Evolutionary conservation across 352 stramenopile species (phyloP), one percentile per base, ranked within the genome.

Genomic region (Discostella stelligera): DNA sequence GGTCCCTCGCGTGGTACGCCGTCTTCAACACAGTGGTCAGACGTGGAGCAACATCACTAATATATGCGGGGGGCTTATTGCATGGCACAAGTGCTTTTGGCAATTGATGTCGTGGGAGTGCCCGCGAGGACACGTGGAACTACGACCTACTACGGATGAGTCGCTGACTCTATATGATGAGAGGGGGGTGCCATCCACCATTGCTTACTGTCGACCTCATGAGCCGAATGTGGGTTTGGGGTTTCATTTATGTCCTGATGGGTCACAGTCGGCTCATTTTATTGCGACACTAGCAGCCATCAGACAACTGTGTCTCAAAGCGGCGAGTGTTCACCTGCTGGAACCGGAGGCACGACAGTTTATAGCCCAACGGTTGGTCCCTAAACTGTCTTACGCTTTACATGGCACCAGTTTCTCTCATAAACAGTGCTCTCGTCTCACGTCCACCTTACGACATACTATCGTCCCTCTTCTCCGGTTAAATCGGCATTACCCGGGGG

Each of bases 21-120:
- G 32, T 3, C 11, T 63, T 5, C 46, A 52, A 10, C 27, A 53
- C 13, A 62, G 63, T 30, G 50, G 25, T 2, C n/a, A 61, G 37
- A 44, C 9, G 3, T 70, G 62, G 48, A 70, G 53, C 30, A 18
- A 49, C n/a, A 1, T 59, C 2, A 32, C 21, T 1, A 59, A 60
- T 14, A 11, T 70, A 11, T 37, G 23, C n/a, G 48, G 48, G 2
- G 27, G 48, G 0, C 46, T 48, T 7, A n/a, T 71, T 2, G 46
- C 61, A 48, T 9, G 46, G 13, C 61, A 71, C 18, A 71, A 61
- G n/a, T 44, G 16, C 4, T 13, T 62, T 7, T 71, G 63, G 63
- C 44, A 58, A 21, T 2, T 62, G 0, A 16, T 71, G 3, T 27
- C 27, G 3, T 71, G 63, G 63, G 46, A 71, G 5, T 5, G 27